phyloP scores from a whole-genome alignment of 2,329 filamentous ascomycete genomes.

The Pestalotiopsis sp. region DNA sequence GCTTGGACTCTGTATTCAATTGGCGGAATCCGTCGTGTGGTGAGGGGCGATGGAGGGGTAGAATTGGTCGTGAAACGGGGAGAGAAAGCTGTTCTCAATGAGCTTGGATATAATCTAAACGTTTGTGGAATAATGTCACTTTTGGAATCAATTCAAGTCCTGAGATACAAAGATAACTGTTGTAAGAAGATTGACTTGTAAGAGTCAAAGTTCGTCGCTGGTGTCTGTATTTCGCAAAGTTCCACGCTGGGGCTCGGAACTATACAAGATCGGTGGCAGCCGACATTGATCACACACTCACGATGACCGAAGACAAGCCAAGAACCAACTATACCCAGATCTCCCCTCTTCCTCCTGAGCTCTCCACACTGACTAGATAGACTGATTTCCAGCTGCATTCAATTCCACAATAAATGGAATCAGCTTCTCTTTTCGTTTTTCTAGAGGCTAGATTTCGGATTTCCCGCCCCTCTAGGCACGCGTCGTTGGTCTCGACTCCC shows the following conservation, averaged over 20 bases:
- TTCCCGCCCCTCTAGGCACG: not conserved
- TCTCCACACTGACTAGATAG: not conserved
- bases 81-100: not conserved
- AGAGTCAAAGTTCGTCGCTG: not conserved
- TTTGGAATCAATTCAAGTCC: not conserved
- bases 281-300: not conserved
- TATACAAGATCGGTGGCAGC: not conserved
- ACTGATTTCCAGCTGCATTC: not conserved
- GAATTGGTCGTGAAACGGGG: not conserved
- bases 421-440: not conserved
- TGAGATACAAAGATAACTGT: not conserved
- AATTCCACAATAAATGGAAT: not conserved
- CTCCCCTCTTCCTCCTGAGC: not conserved
- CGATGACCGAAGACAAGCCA: not conserved
- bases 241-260: not conserved
- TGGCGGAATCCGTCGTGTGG: not conserved
- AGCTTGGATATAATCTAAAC: not conserved
- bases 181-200: not conserved
- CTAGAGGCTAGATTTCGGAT: not conserved
- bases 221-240: not conserved
- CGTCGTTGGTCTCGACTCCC: not conserved
- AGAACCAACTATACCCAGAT: not conserved
- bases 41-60: conserved; percentile 12
- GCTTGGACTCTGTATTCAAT: not conserved
- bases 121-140: not conserved